These are phyloP conservation scores for Spergularia marina DNA, from an alignment of 148 eudicot genomes.

Conservation along the genomic window DNA sequence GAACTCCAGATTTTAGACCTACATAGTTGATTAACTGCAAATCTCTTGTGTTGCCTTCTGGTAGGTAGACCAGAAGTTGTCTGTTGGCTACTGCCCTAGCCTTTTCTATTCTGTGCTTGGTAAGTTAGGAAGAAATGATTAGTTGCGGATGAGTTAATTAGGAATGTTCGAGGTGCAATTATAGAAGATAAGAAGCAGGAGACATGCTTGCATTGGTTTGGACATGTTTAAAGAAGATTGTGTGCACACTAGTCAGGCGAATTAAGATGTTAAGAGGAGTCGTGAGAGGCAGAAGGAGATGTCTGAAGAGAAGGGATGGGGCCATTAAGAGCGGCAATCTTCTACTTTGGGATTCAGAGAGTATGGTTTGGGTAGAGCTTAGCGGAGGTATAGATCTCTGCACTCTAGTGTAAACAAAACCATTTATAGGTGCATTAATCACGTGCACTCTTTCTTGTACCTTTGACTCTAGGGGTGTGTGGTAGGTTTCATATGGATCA, in stretches of 20 bases:
- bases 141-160: not conserved
- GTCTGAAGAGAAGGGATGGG: too few species aligned
- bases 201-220: not conserved
- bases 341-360: too few species aligned
- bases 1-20: not conserved
- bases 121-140: not conserved
- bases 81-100: not conserved
- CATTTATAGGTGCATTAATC: too few species aligned
- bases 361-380: too few species aligned
- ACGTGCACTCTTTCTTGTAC: not conserved
- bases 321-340: too few species aligned
- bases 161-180: not conserved
- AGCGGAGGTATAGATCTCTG: too few species aligned
- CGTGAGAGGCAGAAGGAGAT: too few species aligned
- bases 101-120: not conserved
- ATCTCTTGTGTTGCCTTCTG: not conserved
- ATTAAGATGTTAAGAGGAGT: too few species aligned
- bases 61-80: not conserved
- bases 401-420: too few species aligned
- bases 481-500: too few species aligned
- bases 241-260: too few species aligned
- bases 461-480: not conserved
- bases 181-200: not conserved
- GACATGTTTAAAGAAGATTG: too few species aligned
- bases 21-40: not conserved